Base-by-base conservation (phyloP, 345 rosid species). In the Eucalyptus pauciflora region DNA sequence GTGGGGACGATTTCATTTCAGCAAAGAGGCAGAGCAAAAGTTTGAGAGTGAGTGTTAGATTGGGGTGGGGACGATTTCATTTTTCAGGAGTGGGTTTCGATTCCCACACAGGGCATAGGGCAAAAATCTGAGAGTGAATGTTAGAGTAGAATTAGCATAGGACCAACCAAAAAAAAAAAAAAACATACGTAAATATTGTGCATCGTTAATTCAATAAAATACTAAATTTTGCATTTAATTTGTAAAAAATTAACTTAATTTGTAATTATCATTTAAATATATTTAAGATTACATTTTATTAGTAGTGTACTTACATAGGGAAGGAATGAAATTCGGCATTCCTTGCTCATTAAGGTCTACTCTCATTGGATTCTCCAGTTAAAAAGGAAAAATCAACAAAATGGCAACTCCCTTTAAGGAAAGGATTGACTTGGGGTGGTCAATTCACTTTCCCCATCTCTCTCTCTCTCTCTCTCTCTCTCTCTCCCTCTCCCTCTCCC, bases 121-220 rank as follows among this genome's bases (percentile, higher is more conserved):
- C 4, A 37, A 37, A 37, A 37, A 37, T 37, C 41, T 37, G 41
- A 37, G 4, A 37, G 41, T 37, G 41, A 37, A 37, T 37, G 41
- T 37, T 37, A 37, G 4, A 37, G 41, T 37, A 37, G 41, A 37
- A 37, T 37, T 37, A 37, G 41, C 4, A 37, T 37, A 37, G 4
- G 41, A 37, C 41, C 41, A 37, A 37, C 41, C 41, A n/a, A n/a
- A 37, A 37, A 37, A 37, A 37, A 37, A 37, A 37, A 37, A 37
- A 37, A 64, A 64, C 37, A 4, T n/a, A n/a, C 1, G 10, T 0
- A 64, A 64, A 31, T 1, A n/a, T 64, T 3, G 1, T n/a, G 37
- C 37, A n/a, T n/a, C 20, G 0, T 64, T 64, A 64, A 64, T 64
- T 64, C 20, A 15, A n/a, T n/a, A 11, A 64, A n/a, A n/a, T 64